A percentile compares a stretch with the other conserved stretches of the same genome.
phyloP scores from a whole-genome alignment of 306 rosid genomes.

The Vigna mungo region DNA sequence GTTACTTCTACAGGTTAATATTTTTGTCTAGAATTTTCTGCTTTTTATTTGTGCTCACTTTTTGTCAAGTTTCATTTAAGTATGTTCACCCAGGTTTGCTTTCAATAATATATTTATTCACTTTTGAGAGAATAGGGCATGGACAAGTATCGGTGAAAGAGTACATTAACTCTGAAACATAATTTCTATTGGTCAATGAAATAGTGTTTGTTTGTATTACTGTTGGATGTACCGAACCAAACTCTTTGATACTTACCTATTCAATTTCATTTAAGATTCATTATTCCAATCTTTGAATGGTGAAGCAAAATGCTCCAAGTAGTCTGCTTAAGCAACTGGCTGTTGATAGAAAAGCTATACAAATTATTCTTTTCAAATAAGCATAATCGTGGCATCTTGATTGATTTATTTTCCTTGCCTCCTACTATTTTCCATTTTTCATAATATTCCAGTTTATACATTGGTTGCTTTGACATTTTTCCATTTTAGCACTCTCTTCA shows the following conservation, averaged over 20 bases:
- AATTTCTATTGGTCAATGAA: slow-evolving; percentile 13
- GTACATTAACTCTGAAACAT: no score
- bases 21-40: slow-evolving; percentile 25
- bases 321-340: background rate
- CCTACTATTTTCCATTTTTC: background rate
- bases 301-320: background rate
- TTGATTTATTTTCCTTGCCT: background rate
- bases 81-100: slow-evolving; percentile 13
- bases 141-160: background rate
- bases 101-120: background rate
- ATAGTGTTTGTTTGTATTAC: background rate
- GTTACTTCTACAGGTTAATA: slow-evolving; percentile 89
- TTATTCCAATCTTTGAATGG: no score
- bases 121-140: background rate
- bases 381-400: background rate
- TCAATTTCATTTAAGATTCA: no score
- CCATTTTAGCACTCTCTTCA: background rate
- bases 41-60: background rate
- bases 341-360: slow-evolving; percentile 21
- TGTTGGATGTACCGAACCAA: no score
- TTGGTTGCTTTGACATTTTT: background rate
- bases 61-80: slow-evolving; percentile 23
- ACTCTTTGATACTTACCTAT: no score
- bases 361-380: background rate
- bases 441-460: background rate